A percentile compares a stretch with the other conserved stretches of the same genome.
Conservation (phyloP, 257 asterid genomes). For the Cinchona pubescens region DNA sequence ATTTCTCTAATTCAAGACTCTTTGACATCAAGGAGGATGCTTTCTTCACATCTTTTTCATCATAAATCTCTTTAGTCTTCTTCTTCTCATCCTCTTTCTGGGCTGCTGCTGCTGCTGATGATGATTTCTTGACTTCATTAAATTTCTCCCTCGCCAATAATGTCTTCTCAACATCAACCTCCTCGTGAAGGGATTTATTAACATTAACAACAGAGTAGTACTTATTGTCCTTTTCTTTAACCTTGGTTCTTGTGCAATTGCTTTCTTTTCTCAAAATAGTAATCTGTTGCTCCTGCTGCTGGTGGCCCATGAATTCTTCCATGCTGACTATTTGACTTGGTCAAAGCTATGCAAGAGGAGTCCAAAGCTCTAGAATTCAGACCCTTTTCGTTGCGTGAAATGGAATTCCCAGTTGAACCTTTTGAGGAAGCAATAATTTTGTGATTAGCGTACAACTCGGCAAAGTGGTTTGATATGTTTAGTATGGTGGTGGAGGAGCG, state of each 20-base stretch:
- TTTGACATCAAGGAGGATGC: constrained; percentile 31
- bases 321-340: constrained; percentile 64
- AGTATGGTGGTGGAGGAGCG: constrained; percentile 53
- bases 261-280: constrained; percentile 18
- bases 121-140: constrained; percentile 31
- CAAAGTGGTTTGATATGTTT: constrained; percentile 66
- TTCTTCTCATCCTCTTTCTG: constrained; percentile 25
- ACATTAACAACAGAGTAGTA: neutral
- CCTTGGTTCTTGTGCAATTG: constrained; percentile 35
- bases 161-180: constrained; percentile 19
- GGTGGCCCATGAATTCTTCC: constrained; percentile 22
- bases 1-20: constrained; percentile 32
- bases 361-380: constrained; percentile 27
- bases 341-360: constrained; percentile 48
- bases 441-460: constrained; percentile 61
- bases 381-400: constrained; percentile 29
- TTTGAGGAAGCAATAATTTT: constrained; percentile 37
- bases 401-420: constrained; percentile 14
- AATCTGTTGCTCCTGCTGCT: too few relatives aligned
- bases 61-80: constrained; percentile 22
- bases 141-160: constrained; percentile 11
- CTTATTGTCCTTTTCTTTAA: constrained; percentile 28
- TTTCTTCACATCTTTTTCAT: constrained; percentile 38
- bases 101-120: neutral
- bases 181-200: constrained; percentile 7